These are phyloP conservation scores for Termitomyces sp. DNA, from an alignment of 768 basidiomycete genomes.

Conservation along the genomic window DNA sequence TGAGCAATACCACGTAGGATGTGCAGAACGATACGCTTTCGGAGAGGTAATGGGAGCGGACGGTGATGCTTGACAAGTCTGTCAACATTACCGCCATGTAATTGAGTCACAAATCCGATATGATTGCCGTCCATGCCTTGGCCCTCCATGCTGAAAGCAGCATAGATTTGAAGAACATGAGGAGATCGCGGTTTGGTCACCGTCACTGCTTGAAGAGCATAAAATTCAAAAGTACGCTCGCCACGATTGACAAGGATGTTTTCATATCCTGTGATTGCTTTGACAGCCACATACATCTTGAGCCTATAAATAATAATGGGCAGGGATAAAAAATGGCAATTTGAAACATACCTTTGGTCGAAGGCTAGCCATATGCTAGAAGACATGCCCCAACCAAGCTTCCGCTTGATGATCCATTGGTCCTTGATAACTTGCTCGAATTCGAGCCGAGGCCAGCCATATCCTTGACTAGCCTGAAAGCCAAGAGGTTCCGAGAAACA, in stretches of 20 bases:
- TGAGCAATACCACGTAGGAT: not conserved
- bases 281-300: not conserved
- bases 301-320: not conserved
- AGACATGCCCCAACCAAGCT: not conserved
- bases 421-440: not conserved
- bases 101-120: not conserved
- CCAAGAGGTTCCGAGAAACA: not conserved
- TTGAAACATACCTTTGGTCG: not conserved
- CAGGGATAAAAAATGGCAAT: not conserved
- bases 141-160: not conserved
- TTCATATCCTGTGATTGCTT: not conserved
- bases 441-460: not conserved
- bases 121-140: not conserved
- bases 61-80: not conserved
- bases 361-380: not conserved
- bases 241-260: not conserved
- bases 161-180: not conserved
- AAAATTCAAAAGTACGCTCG: constrained; percentile 5
- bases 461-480: not conserved
- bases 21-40: not conserved
- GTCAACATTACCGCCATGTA: not conserved
- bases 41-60: not conserved
- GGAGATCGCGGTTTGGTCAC: not conserved
- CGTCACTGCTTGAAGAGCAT: not conserved
- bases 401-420: not conserved